phyloP scores from a whole-genome alignment of 768 basidiomycete genomes.

The Rhodotorula kratochvilovae region DNA sequence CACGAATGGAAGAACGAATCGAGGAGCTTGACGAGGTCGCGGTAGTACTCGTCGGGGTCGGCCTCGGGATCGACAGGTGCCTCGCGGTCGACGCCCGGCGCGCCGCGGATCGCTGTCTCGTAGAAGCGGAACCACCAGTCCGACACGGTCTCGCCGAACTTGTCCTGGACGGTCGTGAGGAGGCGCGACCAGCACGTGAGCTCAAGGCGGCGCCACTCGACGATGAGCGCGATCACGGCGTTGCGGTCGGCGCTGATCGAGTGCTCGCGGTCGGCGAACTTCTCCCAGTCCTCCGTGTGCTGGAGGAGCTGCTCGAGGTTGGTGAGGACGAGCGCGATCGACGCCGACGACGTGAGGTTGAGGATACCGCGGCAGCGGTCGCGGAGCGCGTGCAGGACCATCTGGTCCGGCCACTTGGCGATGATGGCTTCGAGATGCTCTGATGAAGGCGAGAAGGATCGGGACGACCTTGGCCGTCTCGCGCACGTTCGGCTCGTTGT shows the following conservation, averaged over 20 bases:
- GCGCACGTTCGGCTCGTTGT: slow-evolving; percentile 59
- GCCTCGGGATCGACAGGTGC: slow-evolving; percentile 48
- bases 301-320: slow-evolving; percentile 76
- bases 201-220: slow-evolving; percentile 86
- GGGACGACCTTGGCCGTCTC: slow-evolving; percentile 63
- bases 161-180: slow-evolving; percentile 63
- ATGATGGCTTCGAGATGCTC: slow-evolving; percentile 58
- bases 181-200: slow-evolving; percentile 78
- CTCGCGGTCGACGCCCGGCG: slow-evolving; percentile 48
- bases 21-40: slow-evolving; percentile 67
- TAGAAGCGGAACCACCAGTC: slow-evolving; percentile 92
- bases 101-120: slow-evolving; percentile 53
- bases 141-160: slow-evolving; percentile 51
- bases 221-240: slow-evolving; percentile 64
- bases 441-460: slow-evolving; percentile 56
- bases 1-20: slow-evolving; percentile 70
- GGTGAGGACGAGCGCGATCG: slow-evolving; percentile 75
- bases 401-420: slow-evolving; percentile 91
- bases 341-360: slow-evolving; percentile 59
- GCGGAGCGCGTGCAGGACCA: slow-evolving; percentile 82
- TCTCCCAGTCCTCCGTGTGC: slow-evolving; percentile 93
- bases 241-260: slow-evolving; percentile 66
- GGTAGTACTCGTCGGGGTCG: slow-evolving; percentile 48
- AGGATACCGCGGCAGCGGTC: slow-evolving; percentile 67
- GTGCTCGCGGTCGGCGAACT: slow-evolving; percentile 87